A percentile compares a stretch with the other conserved stretches of the same genome.
phyloP scores from a whole-genome alignment of 2,329 filamentous ascomycete species.

The Penicillium sp. region DNA sequence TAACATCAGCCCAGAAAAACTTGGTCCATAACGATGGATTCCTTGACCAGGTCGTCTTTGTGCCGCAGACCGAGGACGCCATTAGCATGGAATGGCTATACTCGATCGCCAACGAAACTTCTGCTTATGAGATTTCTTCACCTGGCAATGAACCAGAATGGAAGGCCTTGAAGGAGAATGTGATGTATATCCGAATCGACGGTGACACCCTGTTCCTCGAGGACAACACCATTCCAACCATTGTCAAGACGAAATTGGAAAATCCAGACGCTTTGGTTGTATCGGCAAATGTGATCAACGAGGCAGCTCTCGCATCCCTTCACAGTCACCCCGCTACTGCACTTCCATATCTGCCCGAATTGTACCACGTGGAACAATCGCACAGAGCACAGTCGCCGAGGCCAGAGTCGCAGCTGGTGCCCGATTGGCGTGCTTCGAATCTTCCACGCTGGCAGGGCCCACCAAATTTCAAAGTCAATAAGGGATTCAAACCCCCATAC shows the following conservation, averaged over 20 bases:
- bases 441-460: slow-evolving; percentile 38
- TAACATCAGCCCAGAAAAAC: slow-evolving; percentile 31
- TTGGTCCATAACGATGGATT: slow-evolving; percentile 40
- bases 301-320: slow-evolving; percentile 52
- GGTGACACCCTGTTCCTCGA: slow-evolving; percentile 45
- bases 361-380: slow-evolving; percentile 20
- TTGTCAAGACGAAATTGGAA: slow-evolving; percentile 52
- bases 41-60: slow-evolving; percentile 44
- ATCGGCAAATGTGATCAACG: slow-evolving; percentile 57
- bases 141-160: slow-evolving; percentile 12
- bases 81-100: slow-evolving; percentile 39
- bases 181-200: slow-evolving; percentile 45
- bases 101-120: slow-evolving; percentile 28
- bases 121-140: slow-evolving; percentile 29
- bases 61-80: slow-evolving; percentile 38
- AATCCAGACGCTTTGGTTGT: slow-evolving; percentile 52
- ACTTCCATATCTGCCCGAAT: slow-evolving; percentile 53
- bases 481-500: slow-evolving; percentile 30
- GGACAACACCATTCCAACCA: slow-evolving; percentile 49
- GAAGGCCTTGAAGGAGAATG: slow-evolving; percentile 22
- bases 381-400: slow-evolving; percentile 16
- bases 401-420: slow-evolving; percentile 15
- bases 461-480: slow-evolving; percentile 27
- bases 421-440: slow-evolving; percentile 33
- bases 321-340: slow-evolving; percentile 54